phyloP scores from a whole-genome alignment of 805 yeast species.

The Diddensiella caesifluorescens region DNA sequence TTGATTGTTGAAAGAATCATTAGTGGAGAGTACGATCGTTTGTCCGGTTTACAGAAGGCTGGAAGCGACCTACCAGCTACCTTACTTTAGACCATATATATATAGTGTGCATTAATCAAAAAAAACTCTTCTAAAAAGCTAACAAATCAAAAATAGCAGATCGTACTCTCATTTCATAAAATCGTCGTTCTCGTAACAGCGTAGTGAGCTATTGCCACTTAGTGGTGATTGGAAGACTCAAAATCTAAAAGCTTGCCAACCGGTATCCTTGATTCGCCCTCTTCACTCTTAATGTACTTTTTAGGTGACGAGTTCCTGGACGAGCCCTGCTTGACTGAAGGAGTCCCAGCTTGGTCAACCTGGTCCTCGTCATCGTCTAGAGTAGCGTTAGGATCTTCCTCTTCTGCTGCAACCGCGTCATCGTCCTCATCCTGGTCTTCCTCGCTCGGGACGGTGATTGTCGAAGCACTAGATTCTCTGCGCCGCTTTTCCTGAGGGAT shows the following conservation, averaged over 20 bases:
- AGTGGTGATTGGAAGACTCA: too few species aligned
- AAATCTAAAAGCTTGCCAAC: slow-evolving; percentile 16
- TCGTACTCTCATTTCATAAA: too few species aligned
- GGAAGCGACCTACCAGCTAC: slow-evolving; percentile 32
- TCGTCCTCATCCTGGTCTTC: slow-evolving; percentile 24
- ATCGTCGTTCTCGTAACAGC: too few species aligned
- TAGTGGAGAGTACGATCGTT: slow-evolving; percentile 75
- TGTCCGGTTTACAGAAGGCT: slow-evolving; percentile 35
- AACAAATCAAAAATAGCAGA: too few species aligned
- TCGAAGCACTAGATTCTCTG: slow-evolving; percentile 33
- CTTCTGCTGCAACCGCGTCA: slow-evolving; percentile 11
- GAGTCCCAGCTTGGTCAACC: slow-evolving; percentile 3
- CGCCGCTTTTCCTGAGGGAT: slow-evolving; percentile 26
- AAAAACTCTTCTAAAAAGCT: neutral
- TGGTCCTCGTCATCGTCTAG: slow-evolving; percentile 2
- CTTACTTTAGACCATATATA: slow-evolving; percentile 23
- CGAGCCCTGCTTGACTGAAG: neutral
- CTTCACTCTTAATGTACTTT: slow-evolving; percentile 16
- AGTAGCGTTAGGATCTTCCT: slow-evolving; percentile 3
- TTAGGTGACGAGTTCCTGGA: slow-evolving; percentile 13
- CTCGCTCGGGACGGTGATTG: slow-evolving; percentile 32
- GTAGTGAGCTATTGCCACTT: too few species aligned
- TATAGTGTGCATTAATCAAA: slow-evolving; percentile 1
- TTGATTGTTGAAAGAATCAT: slow-evolving; percentile 75
- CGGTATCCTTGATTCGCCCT: slow-evolving; percentile 11